Evolutionary conservation across 768 basidiomycete genomes (phyloP).

Genomic region (Calocybe gangraenosa): DNA sequence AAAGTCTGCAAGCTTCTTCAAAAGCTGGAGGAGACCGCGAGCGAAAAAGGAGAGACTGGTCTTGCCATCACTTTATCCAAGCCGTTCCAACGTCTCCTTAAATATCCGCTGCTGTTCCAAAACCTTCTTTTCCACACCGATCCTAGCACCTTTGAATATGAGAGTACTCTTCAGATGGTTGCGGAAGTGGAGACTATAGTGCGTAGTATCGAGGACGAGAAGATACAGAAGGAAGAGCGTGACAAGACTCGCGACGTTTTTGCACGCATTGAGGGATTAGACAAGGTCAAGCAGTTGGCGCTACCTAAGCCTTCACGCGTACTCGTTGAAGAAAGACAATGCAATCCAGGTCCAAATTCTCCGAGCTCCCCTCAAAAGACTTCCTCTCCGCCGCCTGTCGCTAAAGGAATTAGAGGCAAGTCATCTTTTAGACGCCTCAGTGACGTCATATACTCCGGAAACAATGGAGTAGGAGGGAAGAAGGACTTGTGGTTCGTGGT

Average conservation of each 20-base stretch:
- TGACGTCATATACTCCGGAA: conserved; percentile 69
- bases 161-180: conserved; percentile 93
- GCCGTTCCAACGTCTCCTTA: conserved; percentile 94
- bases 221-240: conserved; percentile 93
- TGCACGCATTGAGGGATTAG: conserved; percentile 93
- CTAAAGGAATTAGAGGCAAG: conserved; percentile 72
- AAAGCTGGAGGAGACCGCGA: conserved; percentile 74
- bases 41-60: conserved; percentile 88
- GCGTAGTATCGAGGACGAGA: conserved; percentile 96
- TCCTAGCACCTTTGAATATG: conserved; percentile 95
- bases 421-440: conserved; percentile 86
- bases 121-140: conserved; percentile 96
- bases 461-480: conserved; percentile 56
- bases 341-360: conserved; percentile 29
- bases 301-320: conserved; percentile 86
- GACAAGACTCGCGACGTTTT: conserved; percentile 94
- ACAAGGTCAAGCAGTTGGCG: conserved; percentile 89
- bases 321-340: conserved; percentile 75
- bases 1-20: conserved; percentile 72
- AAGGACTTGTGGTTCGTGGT: conserved; percentile 92
- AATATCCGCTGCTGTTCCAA: conserved; percentile 97
- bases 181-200: conserved; percentile 97
- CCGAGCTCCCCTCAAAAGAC: conserved; percentile 29
- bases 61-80: conserved; percentile 94
- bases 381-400: conserved; percentile 38